A percentile compares a stretch with the other conserved stretches of the same genome.
Conservation (phyloP, 805 yeast genomes). For the Nakazawaea holstii region DNA sequence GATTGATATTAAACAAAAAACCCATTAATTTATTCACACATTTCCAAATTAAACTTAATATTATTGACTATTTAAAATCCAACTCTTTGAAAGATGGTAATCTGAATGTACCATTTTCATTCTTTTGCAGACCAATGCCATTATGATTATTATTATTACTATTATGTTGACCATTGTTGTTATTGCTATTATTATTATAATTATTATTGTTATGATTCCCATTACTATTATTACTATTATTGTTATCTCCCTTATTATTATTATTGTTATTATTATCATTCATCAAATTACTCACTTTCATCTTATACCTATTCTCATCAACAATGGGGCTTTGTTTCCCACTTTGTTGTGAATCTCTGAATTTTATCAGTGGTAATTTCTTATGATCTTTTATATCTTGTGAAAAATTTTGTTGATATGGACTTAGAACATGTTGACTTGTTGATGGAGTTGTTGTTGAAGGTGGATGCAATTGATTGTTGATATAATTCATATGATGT, state of each 20-base stretch:
- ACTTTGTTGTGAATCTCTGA: conserved; percentile 3
- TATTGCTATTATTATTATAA: neutral
- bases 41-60: neutral
- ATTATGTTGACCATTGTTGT: neutral
- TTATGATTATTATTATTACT: neutral
- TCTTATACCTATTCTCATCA: conserved; percentile 1
- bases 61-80: conserved; percentile 2
- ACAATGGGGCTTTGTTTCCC: neutral
- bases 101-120: neutral
- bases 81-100: conserved; percentile 11
- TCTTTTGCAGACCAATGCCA: neutral
- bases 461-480: conserved; percentile 7
- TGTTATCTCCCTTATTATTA: neutral
- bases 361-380: conserved; percentile 10
- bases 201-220: neutral
- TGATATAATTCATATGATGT: conserved; percentile 10
- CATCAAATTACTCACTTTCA: conserved; percentile 10
- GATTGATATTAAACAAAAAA: too few species aligned
- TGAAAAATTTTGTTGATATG: conserved; percentile 8
- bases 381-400: conserved; percentile 4
- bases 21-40: too few species aligned
- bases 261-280: conserved; percentile 1
- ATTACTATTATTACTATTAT: neutral
- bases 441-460: neutral
- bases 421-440: neutral